Percentiles rank a stretch among this genome's conserved stretches.
These are phyloP conservation scores for Neonectria punicea DNA, from an alignment of 2,329 filamentous ascomycete species.

Conservation along the genomic window DNA sequence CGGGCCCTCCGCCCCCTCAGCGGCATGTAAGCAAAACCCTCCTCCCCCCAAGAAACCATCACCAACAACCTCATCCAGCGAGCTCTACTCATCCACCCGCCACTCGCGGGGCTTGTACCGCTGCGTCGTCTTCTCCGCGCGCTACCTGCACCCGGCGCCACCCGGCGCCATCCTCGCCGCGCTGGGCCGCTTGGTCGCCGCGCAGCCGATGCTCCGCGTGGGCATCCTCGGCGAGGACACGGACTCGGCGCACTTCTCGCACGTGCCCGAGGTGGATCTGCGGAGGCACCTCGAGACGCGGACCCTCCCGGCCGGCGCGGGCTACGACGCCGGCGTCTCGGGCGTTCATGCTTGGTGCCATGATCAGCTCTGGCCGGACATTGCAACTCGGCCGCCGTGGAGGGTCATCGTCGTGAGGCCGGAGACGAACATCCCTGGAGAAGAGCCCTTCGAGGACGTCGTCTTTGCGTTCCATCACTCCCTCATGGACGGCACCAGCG, in stretches of 20 bases:
- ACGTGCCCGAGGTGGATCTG: conserved; percentile 56
- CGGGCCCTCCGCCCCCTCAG: conserved; percentile 41
- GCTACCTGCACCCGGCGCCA: conserved; percentile 38
- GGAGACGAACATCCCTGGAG: conserved; percentile 10
- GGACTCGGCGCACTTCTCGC: conserved; percentile 56
- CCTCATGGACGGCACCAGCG: conserved; percentile 62
- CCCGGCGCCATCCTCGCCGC: conserved; percentile 48
- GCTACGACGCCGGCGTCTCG: conserved; percentile 47
- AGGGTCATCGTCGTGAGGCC: conserved; percentile 53
- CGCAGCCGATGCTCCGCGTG: conserved; percentile 60
- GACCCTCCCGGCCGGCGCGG: conserved; percentile 32
- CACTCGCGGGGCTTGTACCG: conserved; percentile 60
- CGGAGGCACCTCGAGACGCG: conserved; percentile 54
- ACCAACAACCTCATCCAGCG: conserved; percentile 46
- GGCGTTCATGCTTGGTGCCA: conserved; percentile 52
- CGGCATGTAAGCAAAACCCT: conserved; percentile 34
- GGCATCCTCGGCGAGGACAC: conserved; percentile 59
- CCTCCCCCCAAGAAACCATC: conserved; percentile 2
- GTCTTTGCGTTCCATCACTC: conserved; percentile 64
- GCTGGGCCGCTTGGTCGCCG: conserved; percentile 52
- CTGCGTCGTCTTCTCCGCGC: conserved; percentile 57
- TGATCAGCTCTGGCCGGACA: conserved; percentile 53
- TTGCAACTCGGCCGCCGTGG: conserved; percentile 58
- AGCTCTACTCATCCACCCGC: conserved; percentile 57
- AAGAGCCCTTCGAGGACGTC: conserved; percentile 49